Base-by-base conservation (phyloP, 83 land plant species). In the Picea mariana region DNA sequence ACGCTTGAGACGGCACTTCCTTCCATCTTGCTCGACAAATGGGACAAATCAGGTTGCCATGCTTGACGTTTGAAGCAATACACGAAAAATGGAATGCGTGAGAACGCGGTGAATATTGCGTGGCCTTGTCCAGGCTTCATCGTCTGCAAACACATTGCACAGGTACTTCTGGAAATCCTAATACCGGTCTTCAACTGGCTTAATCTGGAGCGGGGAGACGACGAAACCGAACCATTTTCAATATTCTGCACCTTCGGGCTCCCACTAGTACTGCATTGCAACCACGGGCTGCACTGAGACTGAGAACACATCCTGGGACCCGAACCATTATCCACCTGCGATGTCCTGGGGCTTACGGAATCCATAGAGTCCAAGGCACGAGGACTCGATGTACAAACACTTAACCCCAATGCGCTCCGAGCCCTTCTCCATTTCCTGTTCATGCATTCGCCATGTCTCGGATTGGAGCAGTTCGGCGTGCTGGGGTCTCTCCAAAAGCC, bases 11-110 rank as follows among this genome's bases (percentile, higher is more conserved):
- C 1, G 97, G 98, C 2, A 87, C 80, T 58, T 96, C 91, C 47
- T 90, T 89, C 98, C 98, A 96, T 58, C 52, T 62, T 11, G 93
- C 84, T 6, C 84, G 75, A 79, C 98, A 96, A 26, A 96, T 87
- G 6, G 98, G 98, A 73, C 98, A 96, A 21, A 83, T 73, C 71
- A 91, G 90, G 66, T 83, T 69, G 18, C 88, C 83, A 20, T 87
- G 87, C 82, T 89, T 83, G 42, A 93, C 88, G 42, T 87, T 91
- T 13, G 92, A 83, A 15, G 92, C 89, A 59, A 96, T 87, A 82
- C 99, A 96, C 6, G 93, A 91, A 81, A 93, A 96, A 82, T 96
- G 99, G 83, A 96, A 96, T 12, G 90, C 80, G 81, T 96, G 99
- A 60, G 93, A 87, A 84, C 16, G 99, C 93, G 63, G 96, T 94